Base-by-base conservation (phyloP, 108 stramenopile species). In the Pseudonitzschia delicatissima region DNA sequence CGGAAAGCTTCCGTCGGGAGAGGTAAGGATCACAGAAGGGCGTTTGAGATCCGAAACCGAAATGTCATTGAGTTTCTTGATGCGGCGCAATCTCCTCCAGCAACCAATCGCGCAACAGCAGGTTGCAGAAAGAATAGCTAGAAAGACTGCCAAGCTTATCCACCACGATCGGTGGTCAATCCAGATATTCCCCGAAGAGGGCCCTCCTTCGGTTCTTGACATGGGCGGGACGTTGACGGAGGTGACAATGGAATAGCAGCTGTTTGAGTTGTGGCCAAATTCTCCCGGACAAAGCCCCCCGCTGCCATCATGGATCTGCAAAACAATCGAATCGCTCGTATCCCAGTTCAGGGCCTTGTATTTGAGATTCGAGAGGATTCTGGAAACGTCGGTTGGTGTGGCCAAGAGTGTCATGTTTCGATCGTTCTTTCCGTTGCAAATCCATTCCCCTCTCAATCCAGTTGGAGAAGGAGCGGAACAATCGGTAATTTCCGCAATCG, bases 391-490 rank as follows among this genome's bases (percentile, higher is more conserved):
- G 18, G 36, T 50, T 1, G 73, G 73, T 25, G 57, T 57, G 6
- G 73, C 73, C 26, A 74, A 23, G 53, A 74, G 67, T 21, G 73
- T 74, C 65, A 74, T 62, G 39, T 74, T 74, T 21, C 66, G 66
- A 67, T 66, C 57, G 20, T 53, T 58, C 29, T 57, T 23, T 7
- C 73, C 73, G 23, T 62, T 47, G 33, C 73, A 74, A 17, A 44
- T 57, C 73, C 73, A 74, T 11, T 45, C 50, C 17, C 60, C 45
- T 48, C 60, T 37, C 11, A 35, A 35, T 27, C 40, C 35, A 52
- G 50, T 18, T 11, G 49, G 49, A 15, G 33, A 28, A 12, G 63
- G 63, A 47, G 27, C 48, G 44, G 53, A 65, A 60, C 65, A 55
- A 33, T 55, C 27, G 4, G 53, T 55, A 29, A 55, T 33, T 33